Evolutionary conservation across 352 stramenopile species (phyloP).

Genomic region (Phytophthora sansomeana): DNA sequence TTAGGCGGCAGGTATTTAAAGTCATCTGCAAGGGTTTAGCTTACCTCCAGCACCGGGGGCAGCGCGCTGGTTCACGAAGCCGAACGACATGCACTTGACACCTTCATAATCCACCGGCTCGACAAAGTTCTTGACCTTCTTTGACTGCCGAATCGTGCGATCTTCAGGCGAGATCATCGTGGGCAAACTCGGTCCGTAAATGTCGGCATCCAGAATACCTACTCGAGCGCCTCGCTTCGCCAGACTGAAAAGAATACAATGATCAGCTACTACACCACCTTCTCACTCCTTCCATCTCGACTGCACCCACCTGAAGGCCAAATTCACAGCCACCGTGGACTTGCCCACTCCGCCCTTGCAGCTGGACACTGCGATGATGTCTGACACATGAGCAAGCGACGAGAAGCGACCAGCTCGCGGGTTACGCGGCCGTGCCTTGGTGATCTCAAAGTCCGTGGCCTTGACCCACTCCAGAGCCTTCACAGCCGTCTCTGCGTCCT

Average conservation of each 20-base stretch:
- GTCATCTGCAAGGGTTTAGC: background rate
- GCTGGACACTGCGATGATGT: slow-evolving; percentile 92
- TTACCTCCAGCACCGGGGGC: slow-evolving; percentile 76
- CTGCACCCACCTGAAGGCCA: slow-evolving; percentile 91
- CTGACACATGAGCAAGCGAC: slow-evolving; percentile 79
- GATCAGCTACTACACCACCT: background rate
- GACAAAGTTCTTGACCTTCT: slow-evolving; percentile 76
- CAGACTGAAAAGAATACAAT: slow-evolving; percentile 53
- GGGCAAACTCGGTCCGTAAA: slow-evolving; percentile 98
- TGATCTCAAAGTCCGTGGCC: slow-evolving; percentile 70
- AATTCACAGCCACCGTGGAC: slow-evolving; percentile 98
- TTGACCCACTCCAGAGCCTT: slow-evolving; percentile 79
- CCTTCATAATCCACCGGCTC: slow-evolving; percentile 88
- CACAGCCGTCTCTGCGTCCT: slow-evolving; percentile 58
- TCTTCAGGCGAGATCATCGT: slow-evolving; percentile 94
- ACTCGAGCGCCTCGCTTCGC: slow-evolving; percentile 92
- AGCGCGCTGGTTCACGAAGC: slow-evolving; percentile 91
- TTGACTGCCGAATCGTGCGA: slow-evolving; percentile 72
- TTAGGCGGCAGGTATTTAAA: background rate
- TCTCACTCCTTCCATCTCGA: background rate
- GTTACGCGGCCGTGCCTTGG: slow-evolving; percentile 68
- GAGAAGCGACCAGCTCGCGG: slow-evolving; percentile 76
- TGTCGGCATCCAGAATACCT: slow-evolving; percentile 98
- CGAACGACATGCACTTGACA: slow-evolving; percentile 94
- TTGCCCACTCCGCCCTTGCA: slow-evolving; percentile 99